These are phyloP conservation scores for Clitoria ternatea DNA, from an alignment of 306 rosid species.

Conservation along the genomic window DNA sequence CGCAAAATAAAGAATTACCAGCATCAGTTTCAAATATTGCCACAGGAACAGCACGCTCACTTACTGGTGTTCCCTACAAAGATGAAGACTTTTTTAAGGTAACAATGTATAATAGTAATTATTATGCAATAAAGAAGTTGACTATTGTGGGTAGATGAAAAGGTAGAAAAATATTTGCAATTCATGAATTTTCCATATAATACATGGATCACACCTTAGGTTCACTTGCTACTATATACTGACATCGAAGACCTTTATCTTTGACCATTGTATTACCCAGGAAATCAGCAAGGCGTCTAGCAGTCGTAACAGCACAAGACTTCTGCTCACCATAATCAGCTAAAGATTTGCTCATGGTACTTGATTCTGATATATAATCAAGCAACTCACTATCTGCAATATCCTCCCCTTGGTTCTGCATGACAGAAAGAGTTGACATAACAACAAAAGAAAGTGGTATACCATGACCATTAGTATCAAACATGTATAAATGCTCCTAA, in stretches of 20 bases:
- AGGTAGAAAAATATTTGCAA: not conserved
- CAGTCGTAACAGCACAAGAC: slow-evolving; percentile 96
- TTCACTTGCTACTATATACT: slow-evolving; percentile 95
- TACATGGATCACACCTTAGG: slow-evolving; percentile 58
- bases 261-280: slow-evolving; percentile 95
- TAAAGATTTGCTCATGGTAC: slow-evolving; percentile 99
- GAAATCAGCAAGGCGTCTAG: slow-evolving; percentile 92
- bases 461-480: slow-evolving; percentile 13
- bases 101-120: not conserved
- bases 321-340: slow-evolving; percentile 86
- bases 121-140: slow-evolving; percentile 13
- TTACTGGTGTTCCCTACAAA: slow-evolving; percentile 93
- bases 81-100: slow-evolving; percentile 4
- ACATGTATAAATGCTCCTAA: not conserved
- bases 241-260: slow-evolving; percentile 96
- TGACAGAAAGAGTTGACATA: slow-evolving; percentile 7
- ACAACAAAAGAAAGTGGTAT: slow-evolving; percentile 6
- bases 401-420: slow-evolving; percentile 90
- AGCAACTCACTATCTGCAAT: slow-evolving; percentile 91
- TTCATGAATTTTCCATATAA: not conserved
- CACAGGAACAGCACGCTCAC: slow-evolving; percentile 99
- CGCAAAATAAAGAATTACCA: slow-evolving; percentile 43
- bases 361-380: slow-evolving; percentile 96
- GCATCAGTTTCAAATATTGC: slow-evolving; percentile 95
- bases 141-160: slow-evolving; percentile 15